phyloP scores from a whole-genome alignment of 1,139 yeast genomes.

The Nakaseomyces uthaithaninus region DNA sequence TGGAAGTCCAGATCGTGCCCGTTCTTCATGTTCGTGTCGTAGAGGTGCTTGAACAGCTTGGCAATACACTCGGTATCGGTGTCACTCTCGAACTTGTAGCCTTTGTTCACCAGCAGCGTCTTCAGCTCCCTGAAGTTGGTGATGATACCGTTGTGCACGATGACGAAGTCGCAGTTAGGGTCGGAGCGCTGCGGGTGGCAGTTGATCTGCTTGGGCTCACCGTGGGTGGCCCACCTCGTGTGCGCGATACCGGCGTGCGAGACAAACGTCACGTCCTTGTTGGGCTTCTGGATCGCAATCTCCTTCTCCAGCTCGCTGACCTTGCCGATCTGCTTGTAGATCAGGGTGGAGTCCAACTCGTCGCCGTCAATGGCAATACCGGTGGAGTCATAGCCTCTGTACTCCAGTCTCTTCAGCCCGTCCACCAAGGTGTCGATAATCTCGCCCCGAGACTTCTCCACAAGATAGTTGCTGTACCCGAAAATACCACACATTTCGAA shows the following conservation, averaged over 20 bases:
- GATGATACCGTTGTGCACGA: constrained; percentile 97
- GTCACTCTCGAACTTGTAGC: constrained; percentile 78
- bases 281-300: constrained; percentile 47
- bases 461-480: constrained; percentile 94
- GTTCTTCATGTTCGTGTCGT: constrained; percentile 64
- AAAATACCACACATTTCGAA: constrained; percentile 77
- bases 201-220: constrained; percentile 76
- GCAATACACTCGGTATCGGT: constrained; percentile 99
- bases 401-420: constrained; percentile 88
- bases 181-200: constrained; percentile 98
- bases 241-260: constrained; percentile 97
- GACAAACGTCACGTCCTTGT: constrained; percentile 57
- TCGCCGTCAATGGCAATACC: constrained; percentile 96
- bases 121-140: constrained; percentile 89
- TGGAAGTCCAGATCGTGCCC: constrained; percentile 75
- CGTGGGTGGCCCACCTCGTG: constrained; percentile 99
- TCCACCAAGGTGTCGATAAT: constrained; percentile 82
- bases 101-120: constrained; percentile 71
- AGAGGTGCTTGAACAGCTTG: constrained; percentile 83
- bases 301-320: constrained; percentile 72
- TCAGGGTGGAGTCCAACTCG: constrained; percentile 49
- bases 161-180: constrained; percentile 68
- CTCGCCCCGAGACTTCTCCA: constrained; percentile 86
- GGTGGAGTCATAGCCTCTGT: constrained; percentile 96
- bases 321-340: constrained; percentile 86